Conservation (phyloP, 2,329 filamentous ascomycete genomes). For the Hawksworthiomyces lignivorus region DNA sequence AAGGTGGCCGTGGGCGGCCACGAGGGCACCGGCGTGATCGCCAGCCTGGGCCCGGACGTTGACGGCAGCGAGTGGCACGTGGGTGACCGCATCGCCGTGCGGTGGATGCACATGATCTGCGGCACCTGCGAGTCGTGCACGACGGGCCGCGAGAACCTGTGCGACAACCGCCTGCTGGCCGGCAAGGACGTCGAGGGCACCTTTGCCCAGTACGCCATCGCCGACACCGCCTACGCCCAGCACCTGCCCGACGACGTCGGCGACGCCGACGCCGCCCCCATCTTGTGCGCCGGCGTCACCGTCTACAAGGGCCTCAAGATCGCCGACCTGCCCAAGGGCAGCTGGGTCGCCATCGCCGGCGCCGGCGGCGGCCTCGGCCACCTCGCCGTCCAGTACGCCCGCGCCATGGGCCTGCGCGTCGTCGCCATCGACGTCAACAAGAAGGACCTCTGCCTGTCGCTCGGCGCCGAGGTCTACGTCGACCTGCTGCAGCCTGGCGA, state of each 20-base stretch:
- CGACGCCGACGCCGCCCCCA: slow-evolving; percentile 57
- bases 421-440: slow-evolving; percentile 86
- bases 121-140: slow-evolving; percentile 98
- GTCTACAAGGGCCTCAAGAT: slow-evolving; percentile 74
- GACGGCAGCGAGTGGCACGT: neutral
- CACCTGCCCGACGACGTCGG: neutral
- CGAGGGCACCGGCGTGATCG: slow-evolving; percentile 9
- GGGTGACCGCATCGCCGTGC: slow-evolving; percentile 7
- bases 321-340: slow-evolving; percentile 55
- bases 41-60: slow-evolving; percentile 4
- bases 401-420: slow-evolving; percentile 76
- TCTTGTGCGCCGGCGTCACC: slow-evolving; percentile 67
- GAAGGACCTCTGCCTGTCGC: slow-evolving; percentile 21
- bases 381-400: slow-evolving; percentile 78
- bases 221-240: slow-evolving; percentile 4
- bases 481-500: slow-evolving; percentile 39
- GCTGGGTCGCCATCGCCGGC: slow-evolving; percentile 66
- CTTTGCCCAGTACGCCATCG: slow-evolving; percentile 2
- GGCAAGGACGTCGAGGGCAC: slow-evolving; percentile 5
- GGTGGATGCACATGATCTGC: slow-evolving; percentile 38
- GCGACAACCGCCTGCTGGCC: slow-evolving; percentile 42
- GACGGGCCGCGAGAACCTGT: slow-evolving; percentile 97
- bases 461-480: slow-evolving; percentile 52
- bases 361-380: slow-evolving; percentile 65
- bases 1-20: slow-evolving; percentile 7